phyloP scores from a whole-genome alignment of 1,284 basidiomycete species.

The Amylostereum areolatum region DNA sequence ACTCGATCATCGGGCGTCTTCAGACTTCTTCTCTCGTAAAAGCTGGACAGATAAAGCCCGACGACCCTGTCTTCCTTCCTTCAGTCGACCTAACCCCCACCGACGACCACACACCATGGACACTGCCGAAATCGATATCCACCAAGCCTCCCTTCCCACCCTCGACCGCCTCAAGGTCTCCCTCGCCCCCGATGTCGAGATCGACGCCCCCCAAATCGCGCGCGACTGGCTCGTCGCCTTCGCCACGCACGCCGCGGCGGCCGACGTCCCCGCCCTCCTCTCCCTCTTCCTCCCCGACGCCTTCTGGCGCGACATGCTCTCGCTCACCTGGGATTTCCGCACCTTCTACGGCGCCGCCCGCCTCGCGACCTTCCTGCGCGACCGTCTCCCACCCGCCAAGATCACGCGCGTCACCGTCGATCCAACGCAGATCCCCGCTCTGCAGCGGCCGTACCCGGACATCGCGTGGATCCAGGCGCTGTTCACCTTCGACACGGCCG shows the following conservation, averaged over 20 bases:
- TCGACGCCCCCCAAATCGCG: conserved; percentile 33
- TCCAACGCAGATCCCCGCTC: too few relatives aligned
- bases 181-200: conserved; percentile 24
- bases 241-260: too few relatives aligned
- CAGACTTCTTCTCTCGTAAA: too few relatives aligned
- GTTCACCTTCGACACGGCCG: conserved; percentile 53
- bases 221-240: conserved; percentile 34
- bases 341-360: conserved; percentile 23
- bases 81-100: too few relatives aligned
- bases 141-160: conserved; percentile 33
- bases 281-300: conserved; percentile 15
- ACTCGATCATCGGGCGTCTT: too few relatives aligned
- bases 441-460: conserved; percentile 46
- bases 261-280: background rate
- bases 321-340: conserved; percentile 27
- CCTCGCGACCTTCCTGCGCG: conserved; percentile 15
- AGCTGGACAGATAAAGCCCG: too few relatives aligned
- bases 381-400: conserved; percentile 15
- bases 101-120: too few relatives aligned
- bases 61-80: too few relatives aligned
- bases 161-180: conserved; percentile 35
- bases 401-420: conserved; percentile 1
- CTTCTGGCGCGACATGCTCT: conserved; percentile 25
- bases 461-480: conserved; percentile 51
- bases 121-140: conserved; percentile 10